Base-by-base conservation (phyloP, 768 basidiomycete species). In the Mycena rosella region DNA sequence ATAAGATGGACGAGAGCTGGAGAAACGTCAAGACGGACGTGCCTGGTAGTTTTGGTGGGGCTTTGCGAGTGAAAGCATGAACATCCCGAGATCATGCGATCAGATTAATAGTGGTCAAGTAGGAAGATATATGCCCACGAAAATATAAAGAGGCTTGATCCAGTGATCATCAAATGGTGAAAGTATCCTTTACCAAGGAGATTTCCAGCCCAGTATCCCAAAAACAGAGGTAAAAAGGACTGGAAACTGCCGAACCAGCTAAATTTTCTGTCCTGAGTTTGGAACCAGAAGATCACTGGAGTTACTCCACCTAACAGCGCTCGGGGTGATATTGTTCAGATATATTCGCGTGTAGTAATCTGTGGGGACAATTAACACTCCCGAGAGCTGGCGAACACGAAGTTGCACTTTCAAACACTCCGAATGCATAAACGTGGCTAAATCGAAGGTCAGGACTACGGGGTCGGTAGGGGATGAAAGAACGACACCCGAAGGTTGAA, bases 11-110 rank as follows among this genome's bases (percentile, higher is more conserved):
- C n/a, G n/a, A n/a, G n/a, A n/a, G n/a, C n/a, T n/a, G n/a, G n/a
- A n/a, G n/a, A n/a, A n/a, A n/a, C n/a, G n/a, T n/a, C n/a, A n/a
- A 40, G 10, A 40, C 9, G 9, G 38, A 48, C 47, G 9, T 48
- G 24, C 47, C 47, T 48, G 72, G 26, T 80, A 80, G 40, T 79
- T 80, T 26, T 74, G 58, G 20, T 78, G 79, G 32, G 80, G 76
- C 34, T 79, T n/a, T n/a, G n/a, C n/a, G n/a, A n/a, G n/a, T n/a
- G n/a, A n/a, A n/a, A n/a, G n/a, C n/a, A n/a, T n/a, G n/a, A n/a
- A n/a, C n/a, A n/a, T n/a, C n/a, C n/a, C n/a, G n/a, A n/a, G n/a
- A n/a, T n/a, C n/a, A n/a, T n/a, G n/a, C n/a, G n/a, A n/a, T n/a
- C n/a, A n/a, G n/a, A n/a, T n/a, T n/a, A n/a, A n/a, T n/a, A 56